Conservation (phyloP, 805 yeast genomes). For the Metschnikowia amazonensis region DNA sequence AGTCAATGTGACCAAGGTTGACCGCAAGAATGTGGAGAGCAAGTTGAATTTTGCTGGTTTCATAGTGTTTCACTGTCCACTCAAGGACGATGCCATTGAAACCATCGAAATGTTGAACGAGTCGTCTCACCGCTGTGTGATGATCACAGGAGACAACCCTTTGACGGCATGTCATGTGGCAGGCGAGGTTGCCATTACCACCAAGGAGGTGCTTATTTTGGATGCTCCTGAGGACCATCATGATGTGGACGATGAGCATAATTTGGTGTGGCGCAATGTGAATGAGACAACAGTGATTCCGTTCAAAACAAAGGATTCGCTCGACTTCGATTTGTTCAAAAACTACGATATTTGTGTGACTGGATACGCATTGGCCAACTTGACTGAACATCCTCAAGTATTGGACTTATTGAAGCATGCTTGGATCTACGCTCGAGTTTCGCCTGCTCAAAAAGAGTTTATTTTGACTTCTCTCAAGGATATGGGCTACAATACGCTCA, state of each 20-base stretch:
- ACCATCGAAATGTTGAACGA: slow-evolving; percentile 90
- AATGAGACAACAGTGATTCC: slow-evolving; percentile 71
- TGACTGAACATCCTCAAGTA: slow-evolving; percentile 66
- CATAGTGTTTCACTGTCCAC: slow-evolving; percentile 94
- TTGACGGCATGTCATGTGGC: slow-evolving; percentile 98
- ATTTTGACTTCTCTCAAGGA: slow-evolving; percentile 78
- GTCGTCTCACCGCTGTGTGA: slow-evolving; percentile 90
- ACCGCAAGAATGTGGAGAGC: slow-evolving; percentile 74
- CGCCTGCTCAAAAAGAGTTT: slow-evolving; percentile 93
- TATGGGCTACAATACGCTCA: slow-evolving; percentile 86
- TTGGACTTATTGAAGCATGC: slow-evolving; percentile 75
- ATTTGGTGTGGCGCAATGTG: slow-evolving; percentile 80
- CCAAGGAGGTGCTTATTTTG: slow-evolving; percentile 76
- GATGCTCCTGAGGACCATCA: slow-evolving; percentile 78
- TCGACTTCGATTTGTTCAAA: slow-evolving; percentile 55
- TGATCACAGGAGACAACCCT: slow-evolving; percentile 99
- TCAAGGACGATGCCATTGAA: slow-evolving; percentile 88
- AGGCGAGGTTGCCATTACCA: slow-evolving; percentile 82
- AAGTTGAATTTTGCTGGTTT: slow-evolving; percentile 83
- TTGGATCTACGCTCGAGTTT: slow-evolving; percentile 97
- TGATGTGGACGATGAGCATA: slow-evolving; percentile 41
- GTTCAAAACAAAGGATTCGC: slow-evolving; percentile 53
- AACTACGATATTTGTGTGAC: slow-evolving; percentile 85
- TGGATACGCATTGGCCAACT: slow-evolving; percentile 77
- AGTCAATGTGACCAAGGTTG: slow-evolving; percentile 49